phyloP scores from a whole-genome alignment of 2,329 filamentous ascomycete species.

The Tolypocladium ophioglossoides region DNA sequence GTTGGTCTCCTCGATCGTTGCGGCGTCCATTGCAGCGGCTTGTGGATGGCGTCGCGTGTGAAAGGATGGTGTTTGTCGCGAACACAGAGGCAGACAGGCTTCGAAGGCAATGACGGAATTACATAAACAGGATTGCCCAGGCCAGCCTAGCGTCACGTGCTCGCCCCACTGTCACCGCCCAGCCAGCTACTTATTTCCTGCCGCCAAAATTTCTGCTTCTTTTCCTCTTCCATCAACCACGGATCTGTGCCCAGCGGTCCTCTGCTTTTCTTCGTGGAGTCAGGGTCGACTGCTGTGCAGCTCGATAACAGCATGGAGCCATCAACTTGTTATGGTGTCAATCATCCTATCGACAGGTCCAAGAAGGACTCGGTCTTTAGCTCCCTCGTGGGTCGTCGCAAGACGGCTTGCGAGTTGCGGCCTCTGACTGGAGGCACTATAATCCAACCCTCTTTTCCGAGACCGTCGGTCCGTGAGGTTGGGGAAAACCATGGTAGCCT shows the following conservation, averaged over 20 bases:
- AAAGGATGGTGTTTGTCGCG: not conserved
- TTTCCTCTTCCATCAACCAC: slow-evolving; percentile 33
- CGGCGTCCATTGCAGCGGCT: slow-evolving; percentile 41
- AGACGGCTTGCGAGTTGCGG: slow-evolving; percentile 53
- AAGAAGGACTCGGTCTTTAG: slow-evolving; percentile 58
- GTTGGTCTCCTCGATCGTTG: slow-evolving; percentile 88
- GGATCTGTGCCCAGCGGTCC: slow-evolving; percentile 85
- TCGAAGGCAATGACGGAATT: not conserved
- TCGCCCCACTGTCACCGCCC: not conserved
- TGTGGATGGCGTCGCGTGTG: not conserved
- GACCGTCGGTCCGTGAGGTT: slow-evolving; percentile 84
- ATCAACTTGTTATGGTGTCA: slow-evolving; percentile 64
- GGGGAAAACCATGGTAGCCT: slow-evolving; percentile 79
- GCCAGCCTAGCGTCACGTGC: not conserved
- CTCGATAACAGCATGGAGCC: slow-evolving; percentile 79
- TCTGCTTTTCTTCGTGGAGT: slow-evolving; percentile 32
- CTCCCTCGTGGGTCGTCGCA: slow-evolving; percentile 56
- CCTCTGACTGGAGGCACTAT: slow-evolving; percentile 56
- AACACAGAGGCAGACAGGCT: not conserved
- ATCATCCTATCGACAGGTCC: slow-evolving; percentile 94
- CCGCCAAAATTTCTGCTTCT: slow-evolving; percentile 11
- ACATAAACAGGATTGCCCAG: not conserved
- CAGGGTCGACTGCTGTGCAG: slow-evolving; percentile 73
- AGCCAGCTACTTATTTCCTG: not conserved
- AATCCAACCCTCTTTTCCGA: slow-evolving; percentile 86